A percentile compares a stretch with the other conserved stretches of the same genome.
These are phyloP conservation scores for Xerocomus subilludens DNA, from an alignment of 1,284 basidiomycete genomes.

Conservation along the genomic window DNA sequence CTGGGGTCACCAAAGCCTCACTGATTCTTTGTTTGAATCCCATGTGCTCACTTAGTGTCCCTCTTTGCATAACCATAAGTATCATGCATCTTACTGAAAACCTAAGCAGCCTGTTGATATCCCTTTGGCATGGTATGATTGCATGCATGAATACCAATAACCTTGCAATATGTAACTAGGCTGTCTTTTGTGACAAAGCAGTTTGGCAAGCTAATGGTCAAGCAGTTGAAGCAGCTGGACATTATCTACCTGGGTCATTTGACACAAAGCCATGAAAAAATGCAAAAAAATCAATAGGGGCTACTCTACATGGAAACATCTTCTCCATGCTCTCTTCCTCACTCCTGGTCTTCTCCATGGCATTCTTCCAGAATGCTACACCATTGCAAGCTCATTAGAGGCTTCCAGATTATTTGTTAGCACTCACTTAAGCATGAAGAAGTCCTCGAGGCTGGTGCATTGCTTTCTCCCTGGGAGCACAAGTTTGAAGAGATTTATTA, in stretches of 20 bases:
- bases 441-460: neutral
- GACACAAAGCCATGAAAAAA: conserved; percentile 16
- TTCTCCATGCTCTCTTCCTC: neutral
- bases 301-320: conserved; percentile 28
- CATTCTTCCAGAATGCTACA: neutral
- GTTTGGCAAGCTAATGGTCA: neutral
- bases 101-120: neutral
- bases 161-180: conserved; percentile 21
- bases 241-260: neutral
- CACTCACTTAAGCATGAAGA: neutral
- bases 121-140: neutral
- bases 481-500: conserved; percentile 2
- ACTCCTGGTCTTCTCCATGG: neutral
- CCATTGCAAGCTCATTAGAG: conserved; percentile 6
- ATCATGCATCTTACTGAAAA: conserved; percentile 1
- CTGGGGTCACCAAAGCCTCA: neutral
- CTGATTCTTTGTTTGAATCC: neutral
- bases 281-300: conserved; percentile 17
- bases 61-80: neutral
- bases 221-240: fast-evolving
- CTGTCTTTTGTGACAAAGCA: neutral
- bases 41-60: neutral
- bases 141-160: neutral
- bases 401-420: conserved; percentile 23
- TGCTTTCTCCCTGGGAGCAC: conserved; percentile 5